Base-by-base conservation (phyloP, 2,329 filamentous ascomycete genomes). In the Mariannaea sp. region DNA sequence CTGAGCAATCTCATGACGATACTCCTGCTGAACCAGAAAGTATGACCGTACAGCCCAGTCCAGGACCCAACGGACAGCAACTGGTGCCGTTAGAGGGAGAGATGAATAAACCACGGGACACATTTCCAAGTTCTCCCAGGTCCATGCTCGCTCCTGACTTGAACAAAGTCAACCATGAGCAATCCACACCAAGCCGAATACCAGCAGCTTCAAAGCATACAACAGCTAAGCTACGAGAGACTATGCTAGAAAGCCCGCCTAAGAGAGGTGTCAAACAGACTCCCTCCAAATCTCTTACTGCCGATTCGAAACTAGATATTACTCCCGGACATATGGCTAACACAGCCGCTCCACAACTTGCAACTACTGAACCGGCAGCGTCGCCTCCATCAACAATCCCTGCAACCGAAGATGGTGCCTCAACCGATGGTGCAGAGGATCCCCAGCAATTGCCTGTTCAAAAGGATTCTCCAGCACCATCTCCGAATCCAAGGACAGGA, bases 401-500 rank as follows among this genome's bases (percentile, higher is more conserved):
- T 7, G 19, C 50, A 4, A 24, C 42, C 10, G 39, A 48, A 5
- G 26, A 52, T 13, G 42, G 36, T 13, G 20, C 29, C 1, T 19
- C 16, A 1, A 17, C 30, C 12, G 17, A 39, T 12, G 16, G 13
- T 1, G 7, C 38, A 29, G 40, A 40, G 7, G 42, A 51, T 3
- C 16, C n/a, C 40, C 49, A 14, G 38, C 33, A 3, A 7, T 8
- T n/a, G 3, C 26, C 38, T 3, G 39, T 30, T 17, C 36, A 41
- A 29, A 30, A 48, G 5, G 14, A 14, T 1, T 14, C 16, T n/a
- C 22, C 40, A 13, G 29, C 42, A 3, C 39, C 3, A 33, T 24
- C 16, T 12, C 49, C 51, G 8, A 57, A 46, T 7, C 58, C 55
- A 8, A 55, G 33, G 16, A 58, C 49, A 17, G 38, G 30, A 5